Evolutionary conservation across 2,329 filamentous ascomycete genomes (phyloP).

Genomic region (Phyllachora maydis): DNA sequence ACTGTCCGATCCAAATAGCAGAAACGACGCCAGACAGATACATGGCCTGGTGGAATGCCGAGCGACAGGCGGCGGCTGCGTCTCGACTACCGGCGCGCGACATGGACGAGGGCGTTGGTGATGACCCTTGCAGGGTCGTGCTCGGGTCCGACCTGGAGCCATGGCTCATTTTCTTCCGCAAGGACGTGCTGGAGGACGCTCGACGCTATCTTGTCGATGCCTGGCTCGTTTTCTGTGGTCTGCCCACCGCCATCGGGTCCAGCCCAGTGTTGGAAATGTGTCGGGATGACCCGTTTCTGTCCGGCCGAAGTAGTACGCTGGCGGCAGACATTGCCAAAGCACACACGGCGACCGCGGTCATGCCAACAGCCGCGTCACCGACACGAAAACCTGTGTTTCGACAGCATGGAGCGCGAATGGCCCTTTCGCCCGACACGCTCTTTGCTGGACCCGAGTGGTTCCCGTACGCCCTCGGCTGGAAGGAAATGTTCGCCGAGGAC

Average conservation of each 20-base stretch:
- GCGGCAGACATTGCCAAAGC: slow-evolving; percentile 2
- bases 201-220: slow-evolving; percentile 53
- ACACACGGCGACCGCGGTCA: neutral
- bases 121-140: slow-evolving; percentile 68
- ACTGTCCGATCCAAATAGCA: slow-evolving; percentile 4
- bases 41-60: slow-evolving; percentile 29
- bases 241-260: slow-evolving; percentile 27
- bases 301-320: slow-evolving; percentile 13
- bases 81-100: slow-evolving; percentile 49
- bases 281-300: slow-evolving; percentile 30
- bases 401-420: slow-evolving; percentile 10
- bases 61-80: slow-evolving; percentile 23
- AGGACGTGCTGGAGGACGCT: too few species aligned
- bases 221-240: slow-evolving; percentile 46
- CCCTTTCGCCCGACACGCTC: slow-evolving; percentile 25
- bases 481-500: slow-evolving; percentile 4
- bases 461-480: slow-evolving; percentile 12
- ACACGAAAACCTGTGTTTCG: slow-evolving; percentile 10
- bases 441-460: slow-evolving; percentile 28
- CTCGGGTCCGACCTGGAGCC: slow-evolving; percentile 57
- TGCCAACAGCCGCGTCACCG: slow-evolving; percentile 2
- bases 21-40: slow-evolving; percentile 20
- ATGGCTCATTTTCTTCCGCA: slow-evolving; percentile 28
- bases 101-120: slow-evolving; percentile 51
- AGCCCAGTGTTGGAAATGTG: slow-evolving; percentile 11